Conservation (phyloP, 2,329 filamentous ascomycete genomes). For the Scedosporium aurantiacum region DNA sequence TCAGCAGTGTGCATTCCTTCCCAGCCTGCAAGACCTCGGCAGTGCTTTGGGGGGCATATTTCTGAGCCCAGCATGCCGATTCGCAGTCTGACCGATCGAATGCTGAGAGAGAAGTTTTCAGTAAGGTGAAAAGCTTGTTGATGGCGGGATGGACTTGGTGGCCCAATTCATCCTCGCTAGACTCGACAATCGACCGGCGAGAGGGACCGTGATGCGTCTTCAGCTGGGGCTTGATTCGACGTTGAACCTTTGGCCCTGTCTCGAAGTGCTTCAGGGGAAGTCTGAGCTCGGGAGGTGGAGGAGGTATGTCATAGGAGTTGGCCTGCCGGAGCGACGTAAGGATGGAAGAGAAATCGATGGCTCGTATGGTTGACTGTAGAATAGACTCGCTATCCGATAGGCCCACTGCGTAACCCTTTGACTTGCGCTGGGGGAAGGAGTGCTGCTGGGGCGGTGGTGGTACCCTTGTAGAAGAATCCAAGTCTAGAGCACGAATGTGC, state of each 20-base stretch:
- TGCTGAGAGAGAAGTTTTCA: slow-evolving; percentile 56
- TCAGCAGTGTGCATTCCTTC: slow-evolving; percentile 57
- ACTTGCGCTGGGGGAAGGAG: slow-evolving; percentile 24
- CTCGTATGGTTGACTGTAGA: slow-evolving; percentile 18
- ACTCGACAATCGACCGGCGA: slow-evolving; percentile 8
- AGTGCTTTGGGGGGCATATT: slow-evolving; percentile 65
- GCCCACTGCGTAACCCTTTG: slow-evolving; percentile 35
- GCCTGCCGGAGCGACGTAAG: slow-evolving; percentile 18
- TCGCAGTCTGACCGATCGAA: slow-evolving; percentile 77
- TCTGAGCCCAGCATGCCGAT: slow-evolving; percentile 62
- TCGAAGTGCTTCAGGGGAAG: slow-evolving; percentile 47
- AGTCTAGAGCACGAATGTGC: slow-evolving; percentile 46
- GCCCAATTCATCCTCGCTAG: slow-evolving; percentile 25
- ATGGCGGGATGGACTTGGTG: slow-evolving; percentile 45
- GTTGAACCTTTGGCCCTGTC: slow-evolving; percentile 42
- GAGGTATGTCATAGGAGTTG: slow-evolving; percentile 26
- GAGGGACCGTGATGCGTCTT: slow-evolving; percentile 16
- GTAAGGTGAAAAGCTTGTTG: slow-evolving; percentile 42
- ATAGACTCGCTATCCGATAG: slow-evolving; percentile 32
- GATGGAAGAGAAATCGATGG: slow-evolving; percentile 17
- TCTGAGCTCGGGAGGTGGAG: slow-evolving; percentile 37
- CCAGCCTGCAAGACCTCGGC: slow-evolving; percentile 66
- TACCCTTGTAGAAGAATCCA: background rate
- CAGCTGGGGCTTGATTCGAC: slow-evolving; percentile 35
- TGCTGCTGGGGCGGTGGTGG: background rate